Conservation (phyloP, 148 eudicot species). For the Rhododendron simsii region DNA sequence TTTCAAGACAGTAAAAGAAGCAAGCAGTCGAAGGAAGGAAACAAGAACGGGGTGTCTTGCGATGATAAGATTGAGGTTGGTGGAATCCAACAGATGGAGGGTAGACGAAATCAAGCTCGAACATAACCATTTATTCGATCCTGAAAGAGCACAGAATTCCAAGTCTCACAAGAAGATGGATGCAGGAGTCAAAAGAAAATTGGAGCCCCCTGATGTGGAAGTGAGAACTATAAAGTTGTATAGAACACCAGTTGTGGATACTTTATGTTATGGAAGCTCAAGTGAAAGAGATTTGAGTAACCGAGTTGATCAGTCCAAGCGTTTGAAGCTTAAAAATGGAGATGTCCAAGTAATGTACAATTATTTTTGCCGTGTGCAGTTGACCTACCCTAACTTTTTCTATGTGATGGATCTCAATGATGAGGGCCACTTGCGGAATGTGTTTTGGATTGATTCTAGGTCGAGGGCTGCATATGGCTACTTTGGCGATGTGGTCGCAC, state of each 20-base stretch:
- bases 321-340: conserved; percentile 49
- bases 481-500: conserved; percentile 66
- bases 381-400: conserved; percentile 63
- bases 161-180: conserved; percentile 71
- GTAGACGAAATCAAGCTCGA: conserved; percentile 80
- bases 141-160: conserved; percentile 62
- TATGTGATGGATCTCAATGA: conserved; percentile 72
- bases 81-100: conserved; percentile 69
- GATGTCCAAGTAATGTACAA: conserved; percentile 41
- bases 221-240: conserved; percentile 75
- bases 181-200: conserved; percentile 51
- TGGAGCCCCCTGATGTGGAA: conserved; percentile 58
- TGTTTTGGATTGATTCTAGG: conserved; percentile 79
- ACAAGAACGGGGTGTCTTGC: conserved; percentile 89
- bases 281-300: conserved; percentile 30
- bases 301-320: conserved; percentile 26
- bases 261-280: conserved; percentile 37
- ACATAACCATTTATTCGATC: conserved; percentile 86
- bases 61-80: conserved; percentile 73
- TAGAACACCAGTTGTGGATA: conserved; percentile 42
- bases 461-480: conserved; percentile 67
- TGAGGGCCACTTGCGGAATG: conserved; percentile 65
- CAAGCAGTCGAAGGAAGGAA: conserved; percentile 61
- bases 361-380: conserved; percentile 52
- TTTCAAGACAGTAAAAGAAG: conserved; percentile 69